Base-by-base conservation (phyloP, 805 yeast species). In the Kockiozyma suomiensis region DNA sequence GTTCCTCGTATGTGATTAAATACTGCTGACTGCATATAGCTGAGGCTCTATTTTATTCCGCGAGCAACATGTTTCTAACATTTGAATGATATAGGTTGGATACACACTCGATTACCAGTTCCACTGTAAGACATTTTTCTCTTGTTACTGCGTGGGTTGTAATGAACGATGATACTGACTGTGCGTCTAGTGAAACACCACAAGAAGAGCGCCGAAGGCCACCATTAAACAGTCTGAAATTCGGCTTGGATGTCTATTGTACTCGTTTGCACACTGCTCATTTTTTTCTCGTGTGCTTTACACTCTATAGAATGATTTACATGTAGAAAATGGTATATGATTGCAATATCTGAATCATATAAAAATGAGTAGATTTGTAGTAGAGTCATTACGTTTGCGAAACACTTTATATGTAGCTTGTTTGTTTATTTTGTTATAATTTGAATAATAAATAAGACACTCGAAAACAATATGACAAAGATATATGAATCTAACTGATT, bases 31-130 rank as follows among this genome's bases (percentile, higher is more conserved):
- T 33, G 37, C 15, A 17, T 32, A 10, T 13, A 37, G 19, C 23
- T 8, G 12, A 3, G 21, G 21, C n/a, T 26, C 25, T 8, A 21
- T 5, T 42, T 46, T 26, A n/a, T n/a, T n/a, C n/a, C n/a, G 19
- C 7, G 38, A 33, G n/a, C 3, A 33, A 5, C 12, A 13, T 3
- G 23, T 28, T 15, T 30, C 33, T 12, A 21, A 32, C 35, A 7
- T 76, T 90, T 76, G 75, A 90, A 5, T 23, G 69, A 74, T 82
- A 66, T 79, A 59, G 64, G 33, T 88, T 61, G 97, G 97, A 72
- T 92, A 92, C 87, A 81, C 90, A 66, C 80, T 90, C 79, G 97
- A 92, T 81, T 92, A 92, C 85, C 88, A 86, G 82, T 84, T 90
- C 85, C 97, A 93, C 81, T 51, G 62, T 57, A 61, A 21, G 65